Conservation (phyloP, 139 green algal genomes). For the Yamagishiella unicocca region DNA sequence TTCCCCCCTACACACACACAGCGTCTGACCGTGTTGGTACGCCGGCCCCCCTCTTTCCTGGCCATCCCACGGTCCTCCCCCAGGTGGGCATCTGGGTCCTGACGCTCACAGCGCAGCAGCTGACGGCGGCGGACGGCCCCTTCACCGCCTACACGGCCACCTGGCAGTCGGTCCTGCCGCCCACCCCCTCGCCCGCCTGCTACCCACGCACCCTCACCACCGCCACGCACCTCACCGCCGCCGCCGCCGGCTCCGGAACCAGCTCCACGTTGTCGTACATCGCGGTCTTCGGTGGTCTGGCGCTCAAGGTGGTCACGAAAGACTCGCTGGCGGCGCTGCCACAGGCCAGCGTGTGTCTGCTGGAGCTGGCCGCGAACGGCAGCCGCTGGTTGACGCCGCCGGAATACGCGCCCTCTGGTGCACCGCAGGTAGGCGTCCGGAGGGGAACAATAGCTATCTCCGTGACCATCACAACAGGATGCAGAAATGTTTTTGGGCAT, state of each 20-base stretch:
- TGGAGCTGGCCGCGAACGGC: neutral
- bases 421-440: conserved; percentile 23
- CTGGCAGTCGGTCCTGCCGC: neutral
- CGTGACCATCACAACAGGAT: too few relatives aligned
- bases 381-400: conserved; percentile 3
- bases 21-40: too few relatives aligned
- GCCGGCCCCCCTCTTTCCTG: too few relatives aligned
- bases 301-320: too few relatives aligned
- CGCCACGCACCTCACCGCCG: neutral
- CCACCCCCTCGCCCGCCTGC: neutral
- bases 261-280: neutral
- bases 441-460: too few relatives aligned
- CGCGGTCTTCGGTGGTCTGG: conserved; percentile 4
- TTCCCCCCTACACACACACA: too few relatives aligned
- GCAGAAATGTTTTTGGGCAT: too few relatives aligned
- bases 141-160: neutral
- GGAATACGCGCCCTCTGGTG: neutral
- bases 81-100: conserved; percentile 22
- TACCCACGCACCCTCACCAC: conserved; percentile 22
- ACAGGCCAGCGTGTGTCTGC: conserved; percentile 31
- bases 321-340: too few relatives aligned
- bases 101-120: neutral
- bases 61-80: too few relatives aligned
- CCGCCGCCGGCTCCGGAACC: neutral
- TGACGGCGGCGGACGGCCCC: neutral